Base-by-base conservation (phyloP, 257 asterid genomes). In the Datura wrightii region DNA sequence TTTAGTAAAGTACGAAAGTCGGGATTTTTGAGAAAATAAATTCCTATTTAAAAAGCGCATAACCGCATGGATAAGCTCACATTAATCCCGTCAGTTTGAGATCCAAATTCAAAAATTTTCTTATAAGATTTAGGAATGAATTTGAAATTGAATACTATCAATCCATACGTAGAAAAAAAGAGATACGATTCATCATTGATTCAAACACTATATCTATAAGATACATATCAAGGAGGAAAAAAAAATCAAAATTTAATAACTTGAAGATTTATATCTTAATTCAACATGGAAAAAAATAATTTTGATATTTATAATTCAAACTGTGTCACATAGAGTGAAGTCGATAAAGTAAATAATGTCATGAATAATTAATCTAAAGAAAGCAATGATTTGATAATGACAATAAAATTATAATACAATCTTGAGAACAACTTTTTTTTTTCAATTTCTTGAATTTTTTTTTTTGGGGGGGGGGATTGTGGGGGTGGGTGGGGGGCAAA, bases 371-470 rank as follows among this genome's bases (percentile, higher is more conserved):
- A 81, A 81, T 24, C 72, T 60, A 60, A 44, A 81, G 10, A 14
- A n/a, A 13, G 0, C 55, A 80, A 41, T 8, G 60, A 81, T 60
- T 44, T 81, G 60, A 81, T 65, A 46, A 81, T 60, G 48, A 81
- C 84, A 24, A 60, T n/a, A 15, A 81, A 24, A 24, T 24, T 24
- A 24, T 19, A 59, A 39, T 80, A 42, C 55, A 7, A 59, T 80
- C 41, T 41, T 59, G 53, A 80, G 42, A 80, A 59, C 54, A 19
- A 19, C 14, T 2, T n/a, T 39, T 4, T 42, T 48, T 59, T 1
- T 34, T 2, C 11, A 19, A 41, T 39, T 41, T 18, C 44, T 44
- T 60, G 72, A 11, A n/a, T 58, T 8, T 60, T 24, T 8, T 60
- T 24, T 24, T 24, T 24, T 24, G 31, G 31, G 10, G 56, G 19